Base-by-base conservation (phyloP, 495 filamentous ascomycete genomes). In the Gamarada debralockiae region DNA sequence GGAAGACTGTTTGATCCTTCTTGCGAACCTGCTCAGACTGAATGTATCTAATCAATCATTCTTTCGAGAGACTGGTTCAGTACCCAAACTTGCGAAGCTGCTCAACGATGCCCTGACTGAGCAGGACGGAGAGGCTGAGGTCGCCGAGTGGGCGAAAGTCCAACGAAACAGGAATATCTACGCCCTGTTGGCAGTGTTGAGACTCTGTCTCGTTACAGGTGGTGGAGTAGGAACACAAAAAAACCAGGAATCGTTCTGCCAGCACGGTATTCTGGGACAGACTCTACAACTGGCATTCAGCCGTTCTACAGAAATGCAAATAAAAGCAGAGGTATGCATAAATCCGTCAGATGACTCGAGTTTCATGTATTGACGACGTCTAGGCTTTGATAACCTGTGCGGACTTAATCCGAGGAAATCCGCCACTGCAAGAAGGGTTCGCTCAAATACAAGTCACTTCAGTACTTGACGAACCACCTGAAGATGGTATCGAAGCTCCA, bases 11-110 rank as follows among this genome's bases (percentile, higher is more conserved):
- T 75, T 98, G n/a, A 89, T 92, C 33, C 74, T 98, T 46, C 77
- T 97, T 15, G 90, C 90, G 25, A 96, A 97, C 64, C 78, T 98
- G 18, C 73, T 97, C n/a, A 81, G 85, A 38, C 78, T 91, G 54
- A 97, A 97, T 64, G 73, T 83, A 20, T 89, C 92, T 20, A 98
- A 97, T 64, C 95, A 97, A 67, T 92, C 89, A 29, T 86, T 90
- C 57, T 97, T 98, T 64, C 77, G 93, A 43, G 95, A 98, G 66
- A 92, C 87, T 31, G 91, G 90, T 0, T 92, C 85, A 60, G 81
- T 96, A 20, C 77, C 83, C 24, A 85, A 83, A 63, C 67, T 96
- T 41, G 80, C 83, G 18, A 79, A 76, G 21, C 72, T 97, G 20
- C 75, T 97, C 10, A 69, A 71, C 37, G 80, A 84, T 61, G 79